These are phyloP conservation scores for Saksenaea oblongispora DNA, from an alignment of 371 early-diverging fungal species.

Conservation along the genomic window DNA sequence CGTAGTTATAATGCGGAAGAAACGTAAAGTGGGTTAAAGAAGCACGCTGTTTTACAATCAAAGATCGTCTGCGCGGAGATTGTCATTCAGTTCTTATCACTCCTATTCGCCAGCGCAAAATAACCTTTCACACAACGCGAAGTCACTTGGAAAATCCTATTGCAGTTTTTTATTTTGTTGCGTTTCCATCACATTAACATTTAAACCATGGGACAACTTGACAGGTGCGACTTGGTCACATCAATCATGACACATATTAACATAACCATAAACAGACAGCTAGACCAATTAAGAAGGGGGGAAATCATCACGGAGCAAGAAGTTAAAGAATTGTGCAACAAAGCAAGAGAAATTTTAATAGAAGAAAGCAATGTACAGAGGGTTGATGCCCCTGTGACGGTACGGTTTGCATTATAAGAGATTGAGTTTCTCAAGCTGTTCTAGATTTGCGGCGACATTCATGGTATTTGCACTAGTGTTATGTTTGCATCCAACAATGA, in stretches of 20 bases:
- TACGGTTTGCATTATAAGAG: constrained; percentile 27
- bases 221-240: constrained; percentile 11
- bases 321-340: constrained; percentile 90
- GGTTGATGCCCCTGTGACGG: constrained; percentile 97
- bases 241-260: neutral
- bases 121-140: too few relatives aligned
- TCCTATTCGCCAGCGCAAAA: too few relatives aligned
- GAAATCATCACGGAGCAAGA: constrained; percentile 91
- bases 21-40: too few relatives aligned
- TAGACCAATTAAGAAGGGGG: constrained; percentile 86
- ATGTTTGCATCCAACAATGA: neutral
- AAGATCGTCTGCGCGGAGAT: too few relatives aligned
- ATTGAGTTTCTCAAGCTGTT: neutral
- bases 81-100: too few relatives aligned
- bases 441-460: constrained; percentile 98
- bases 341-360: constrained; percentile 92
- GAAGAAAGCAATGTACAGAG: constrained; percentile 97
- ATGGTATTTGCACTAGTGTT: constrained; percentile 53
- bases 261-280: constrained; percentile 57
- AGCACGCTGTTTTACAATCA: too few relatives aligned
- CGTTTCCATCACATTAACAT: neutral
- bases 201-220: constrained; percentile 38
- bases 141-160: too few relatives aligned
- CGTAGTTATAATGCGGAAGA: too few relatives aligned
- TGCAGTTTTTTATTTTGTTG: too few relatives aligned